phyloP scores from a whole-genome alignment of 192 early-diverging fungal genomes.

The Phlyctochytrium planicorne region DNA sequence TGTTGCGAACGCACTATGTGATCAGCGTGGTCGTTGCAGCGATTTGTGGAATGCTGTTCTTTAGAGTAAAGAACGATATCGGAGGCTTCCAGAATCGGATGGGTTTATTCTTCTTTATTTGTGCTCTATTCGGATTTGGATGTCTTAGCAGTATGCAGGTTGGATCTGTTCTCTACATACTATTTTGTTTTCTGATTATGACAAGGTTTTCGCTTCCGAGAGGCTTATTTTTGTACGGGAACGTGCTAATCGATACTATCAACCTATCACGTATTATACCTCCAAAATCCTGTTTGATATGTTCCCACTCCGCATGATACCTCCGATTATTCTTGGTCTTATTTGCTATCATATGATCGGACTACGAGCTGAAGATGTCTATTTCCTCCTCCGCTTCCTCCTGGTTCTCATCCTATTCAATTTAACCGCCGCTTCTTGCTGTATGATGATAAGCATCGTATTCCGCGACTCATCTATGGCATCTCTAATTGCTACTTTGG shows the following conservation, averaged over 20 bases:
- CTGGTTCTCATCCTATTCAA: slow-evolving; percentile 82
- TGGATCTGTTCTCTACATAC: neutral
- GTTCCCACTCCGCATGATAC: slow-evolving; percentile 75
- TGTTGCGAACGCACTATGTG: slow-evolving; percentile 73
- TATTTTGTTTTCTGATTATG: slow-evolving; percentile 1
- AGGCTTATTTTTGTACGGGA: slow-evolving; percentile 70
- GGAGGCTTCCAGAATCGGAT: slow-evolving; percentile 75
- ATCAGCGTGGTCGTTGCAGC: slow-evolving; percentile 69
- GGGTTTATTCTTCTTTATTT: slow-evolving; percentile 73
- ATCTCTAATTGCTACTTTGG: slow-evolving; percentile 73
- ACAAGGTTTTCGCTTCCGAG: slow-evolving; percentile 60
- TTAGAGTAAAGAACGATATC: slow-evolving; percentile 61
- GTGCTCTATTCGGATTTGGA: slow-evolving; percentile 69
- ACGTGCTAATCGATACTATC: slow-evolving; percentile 73
- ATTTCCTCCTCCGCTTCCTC: slow-evolving; percentile 60
- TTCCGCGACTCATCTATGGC: slow-evolving; percentile 72
- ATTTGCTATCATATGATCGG: slow-evolving; percentile 89
- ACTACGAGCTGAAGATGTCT: slow-evolving; percentile 61
- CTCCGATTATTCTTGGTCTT: slow-evolving; percentile 74
- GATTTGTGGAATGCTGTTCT: slow-evolving; percentile 56
- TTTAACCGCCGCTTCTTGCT: slow-evolving; percentile 70
- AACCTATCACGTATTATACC: slow-evolving; percentile 62
- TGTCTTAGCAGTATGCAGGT: slow-evolving; percentile 63
- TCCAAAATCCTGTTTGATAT: slow-evolving; percentile 64
- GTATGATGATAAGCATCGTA: slow-evolving; percentile 73